These are phyloP conservation scores for Phyllosticta citrichinensis DNA, from an alignment of 2,329 filamentous ascomycete species.

Conservation along the genomic window DNA sequence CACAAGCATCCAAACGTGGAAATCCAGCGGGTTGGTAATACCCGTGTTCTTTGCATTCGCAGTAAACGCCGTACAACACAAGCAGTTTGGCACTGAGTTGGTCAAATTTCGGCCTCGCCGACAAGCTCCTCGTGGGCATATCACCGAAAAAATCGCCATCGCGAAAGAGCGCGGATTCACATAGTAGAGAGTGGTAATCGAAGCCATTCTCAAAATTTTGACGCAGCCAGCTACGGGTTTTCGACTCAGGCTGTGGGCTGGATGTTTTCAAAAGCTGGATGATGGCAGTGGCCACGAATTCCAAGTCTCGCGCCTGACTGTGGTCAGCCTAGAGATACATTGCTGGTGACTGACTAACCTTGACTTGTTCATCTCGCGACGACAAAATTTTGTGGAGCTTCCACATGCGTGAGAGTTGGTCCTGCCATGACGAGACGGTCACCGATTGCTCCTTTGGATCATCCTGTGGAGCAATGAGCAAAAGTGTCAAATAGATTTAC, in stretches of 20 bases:
- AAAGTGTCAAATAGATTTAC: background rate
- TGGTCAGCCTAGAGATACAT: conserved; percentile 12
- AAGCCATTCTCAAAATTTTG: conserved; percentile 32
- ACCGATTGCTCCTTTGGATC: conserved; percentile 13
- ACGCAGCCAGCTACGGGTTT: conserved; percentile 36
- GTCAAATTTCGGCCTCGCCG: conserved; percentile 34
- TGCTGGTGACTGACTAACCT: conserved; percentile 19
- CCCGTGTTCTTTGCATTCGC: conserved; percentile 27
- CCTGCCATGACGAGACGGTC: conserved; percentile 23
- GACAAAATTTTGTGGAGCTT: conserved; percentile 36
- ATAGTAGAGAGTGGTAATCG: background rate
- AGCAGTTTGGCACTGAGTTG: conserved; percentile 64
- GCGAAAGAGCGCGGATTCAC: conserved; percentile 13
- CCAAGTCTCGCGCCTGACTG: conserved; percentile 23
- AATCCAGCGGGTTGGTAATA: conserved; percentile 12
- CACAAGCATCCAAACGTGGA: conserved; percentile 44
- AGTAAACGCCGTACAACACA: conserved; percentile 50
- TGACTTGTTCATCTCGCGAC: conserved; percentile 30
- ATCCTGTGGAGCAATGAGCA: conserved; percentile 7
- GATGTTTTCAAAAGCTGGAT: conserved; percentile 24
- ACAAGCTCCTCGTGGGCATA: conserved; percentile 29
- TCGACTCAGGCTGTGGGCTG: background rate
- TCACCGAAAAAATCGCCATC: conserved; percentile 31
- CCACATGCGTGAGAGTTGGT: conserved; percentile 24
- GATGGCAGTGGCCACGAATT: conserved; percentile 30